Conservation (phyloP, 2,329 filamentous ascomycete genomes). For the Simplicillium sp. region DNA sequence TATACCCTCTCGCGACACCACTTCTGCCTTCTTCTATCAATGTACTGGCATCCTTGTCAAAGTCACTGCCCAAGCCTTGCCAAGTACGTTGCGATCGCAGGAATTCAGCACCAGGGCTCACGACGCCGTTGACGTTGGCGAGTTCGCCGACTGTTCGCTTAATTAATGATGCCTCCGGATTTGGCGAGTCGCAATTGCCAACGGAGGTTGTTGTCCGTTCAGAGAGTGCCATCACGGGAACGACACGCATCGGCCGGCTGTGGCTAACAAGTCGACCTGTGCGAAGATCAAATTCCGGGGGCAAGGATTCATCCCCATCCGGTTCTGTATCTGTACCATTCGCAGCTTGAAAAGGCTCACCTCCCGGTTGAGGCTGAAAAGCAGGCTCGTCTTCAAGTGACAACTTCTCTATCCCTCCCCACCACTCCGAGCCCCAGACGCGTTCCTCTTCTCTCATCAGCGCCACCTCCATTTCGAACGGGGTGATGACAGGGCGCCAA, state of each 20-base stretch:
- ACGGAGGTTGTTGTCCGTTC: neutral
- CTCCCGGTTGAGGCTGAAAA: neutral
- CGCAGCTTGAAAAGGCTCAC: neutral
- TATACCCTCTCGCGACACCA: slow-evolving; percentile 84
- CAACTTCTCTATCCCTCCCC: slow-evolving; percentile 71
- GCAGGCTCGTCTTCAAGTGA: slow-evolving; percentile 27
- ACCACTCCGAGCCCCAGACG: slow-evolving; percentile 83
- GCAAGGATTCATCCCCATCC: slow-evolving; percentile 61
- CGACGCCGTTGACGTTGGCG: slow-evolving; percentile 70
- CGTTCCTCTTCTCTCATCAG: slow-evolving; percentile 66
- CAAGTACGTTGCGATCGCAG: slow-evolving; percentile 76
- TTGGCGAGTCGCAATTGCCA: neutral
- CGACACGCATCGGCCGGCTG: slow-evolving; percentile 61
- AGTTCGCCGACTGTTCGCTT: slow-evolving; percentile 56
- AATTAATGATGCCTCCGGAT: slow-evolving; percentile 32
- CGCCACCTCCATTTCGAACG: slow-evolving; percentile 79
- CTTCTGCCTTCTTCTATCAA: slow-evolving; percentile 76
- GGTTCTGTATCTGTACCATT: slow-evolving; percentile 26
- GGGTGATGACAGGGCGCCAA: slow-evolving; percentile 85
- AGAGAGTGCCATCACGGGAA: slow-evolving; percentile 9
- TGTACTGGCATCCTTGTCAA: slow-evolving; percentile 51
- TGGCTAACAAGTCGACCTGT: slow-evolving; percentile 76
- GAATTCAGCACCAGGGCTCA: slow-evolving; percentile 88
- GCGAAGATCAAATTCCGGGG: slow-evolving; percentile 85
- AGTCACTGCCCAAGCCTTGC: slow-evolving; percentile 87